These are phyloP conservation scores for Lactarius tabidus DNA, from an alignment of 768 basidiomycete species.

Conservation along the genomic window DNA sequence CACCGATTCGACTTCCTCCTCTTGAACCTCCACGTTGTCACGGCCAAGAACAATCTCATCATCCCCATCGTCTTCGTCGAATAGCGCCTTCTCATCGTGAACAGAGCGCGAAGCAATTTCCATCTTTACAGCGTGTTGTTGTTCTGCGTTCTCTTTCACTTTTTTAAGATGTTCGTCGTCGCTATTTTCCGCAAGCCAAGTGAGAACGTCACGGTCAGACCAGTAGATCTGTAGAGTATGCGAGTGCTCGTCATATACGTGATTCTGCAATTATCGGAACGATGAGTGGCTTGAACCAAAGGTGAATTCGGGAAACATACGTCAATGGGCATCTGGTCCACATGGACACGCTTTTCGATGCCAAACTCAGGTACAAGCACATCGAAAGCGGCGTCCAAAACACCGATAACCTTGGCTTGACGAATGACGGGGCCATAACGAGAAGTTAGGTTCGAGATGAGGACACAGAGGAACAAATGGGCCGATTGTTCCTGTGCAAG, in stretches of 20 bases:
- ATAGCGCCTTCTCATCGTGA: conserved; percentile 82
- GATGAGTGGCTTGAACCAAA: background rate
- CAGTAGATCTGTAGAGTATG: conserved; percentile 94
- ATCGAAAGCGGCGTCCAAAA: conserved; percentile 97
- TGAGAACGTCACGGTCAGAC: conserved; percentile 92
- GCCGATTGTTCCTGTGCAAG: conserved; percentile 96
- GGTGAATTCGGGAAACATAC: conserved; percentile 42
- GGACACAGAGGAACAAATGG: conserved; percentile 91
- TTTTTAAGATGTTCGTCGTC: conserved; percentile 95
- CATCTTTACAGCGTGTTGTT: conserved; percentile 89
- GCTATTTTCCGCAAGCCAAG: conserved; percentile 91
- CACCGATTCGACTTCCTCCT: conserved; percentile 55
- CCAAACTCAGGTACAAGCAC: conserved; percentile 95
- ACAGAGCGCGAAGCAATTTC: conserved; percentile 82
- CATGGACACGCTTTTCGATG: conserved; percentile 98
- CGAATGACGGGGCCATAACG: conserved; percentile 95
- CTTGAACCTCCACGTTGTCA: conserved; percentile 36
- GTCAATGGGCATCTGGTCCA: conserved; percentile 98
- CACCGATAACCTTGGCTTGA: conserved; percentile 91
- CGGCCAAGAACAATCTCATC: conserved; percentile 80
- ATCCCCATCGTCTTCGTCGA: conserved; percentile 80
- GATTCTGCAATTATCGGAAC: conserved; percentile 52
- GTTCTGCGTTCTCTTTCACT: conserved; percentile 89
- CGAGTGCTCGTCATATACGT: conserved; percentile 92
- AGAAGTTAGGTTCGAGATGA: conserved; percentile 91